Evolutionary conservation across 1,284 basidiomycete species (phyloP).

Genomic region (Xerocomus nothofagi): DNA sequence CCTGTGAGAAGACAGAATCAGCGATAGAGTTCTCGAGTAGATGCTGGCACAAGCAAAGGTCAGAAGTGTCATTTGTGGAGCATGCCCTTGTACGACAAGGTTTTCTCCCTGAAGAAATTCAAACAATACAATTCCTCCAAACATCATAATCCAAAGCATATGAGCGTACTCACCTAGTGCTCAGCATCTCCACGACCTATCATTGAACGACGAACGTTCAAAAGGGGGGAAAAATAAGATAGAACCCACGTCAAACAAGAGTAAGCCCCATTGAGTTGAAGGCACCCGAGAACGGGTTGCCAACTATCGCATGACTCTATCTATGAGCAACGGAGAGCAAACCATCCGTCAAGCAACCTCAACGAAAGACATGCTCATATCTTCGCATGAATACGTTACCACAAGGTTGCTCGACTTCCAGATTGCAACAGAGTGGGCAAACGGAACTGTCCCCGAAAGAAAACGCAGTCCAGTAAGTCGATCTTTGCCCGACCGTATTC

Average conservation of each 20-base stretch:
- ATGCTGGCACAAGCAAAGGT: slow-evolving; percentile 26
- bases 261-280: slow-evolving; percentile 89
- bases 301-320: slow-evolving; percentile 83
- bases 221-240: slow-evolving; percentile 39
- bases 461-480: slow-evolving; percentile 37
- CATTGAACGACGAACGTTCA: slow-evolving; percentile 50
- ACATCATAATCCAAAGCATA: slow-evolving; percentile 48
- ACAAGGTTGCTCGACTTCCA: slow-evolving; percentile 37
- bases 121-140: slow-evolving; percentile 43
- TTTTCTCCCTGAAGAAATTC: slow-evolving; percentile 91
- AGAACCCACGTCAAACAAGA: slow-evolving; percentile 68
- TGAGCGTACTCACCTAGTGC: slow-evolving; percentile 36
- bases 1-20: slow-evolving; percentile 11
- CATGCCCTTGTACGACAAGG: slow-evolving; percentile 53
- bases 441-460: slow-evolving; percentile 34
- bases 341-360: slow-evolving; percentile 40
- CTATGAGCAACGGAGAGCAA: slow-evolving; percentile 74
- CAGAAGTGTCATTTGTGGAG: slow-evolving; percentile 80
- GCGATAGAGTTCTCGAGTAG: not conserved
- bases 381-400: slow-evolving; percentile 59
- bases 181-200: not conserved
- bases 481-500: slow-evolving; percentile 51
- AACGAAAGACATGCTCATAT: slow-evolving; percentile 65
- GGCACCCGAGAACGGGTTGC: slow-evolving; percentile 36
- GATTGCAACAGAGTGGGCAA: slow-evolving; percentile 57